These are phyloP conservation scores for Phytophthora capsici DNA, from an alignment of 352 stramenopile species.

Conservation along the genomic window DNA sequence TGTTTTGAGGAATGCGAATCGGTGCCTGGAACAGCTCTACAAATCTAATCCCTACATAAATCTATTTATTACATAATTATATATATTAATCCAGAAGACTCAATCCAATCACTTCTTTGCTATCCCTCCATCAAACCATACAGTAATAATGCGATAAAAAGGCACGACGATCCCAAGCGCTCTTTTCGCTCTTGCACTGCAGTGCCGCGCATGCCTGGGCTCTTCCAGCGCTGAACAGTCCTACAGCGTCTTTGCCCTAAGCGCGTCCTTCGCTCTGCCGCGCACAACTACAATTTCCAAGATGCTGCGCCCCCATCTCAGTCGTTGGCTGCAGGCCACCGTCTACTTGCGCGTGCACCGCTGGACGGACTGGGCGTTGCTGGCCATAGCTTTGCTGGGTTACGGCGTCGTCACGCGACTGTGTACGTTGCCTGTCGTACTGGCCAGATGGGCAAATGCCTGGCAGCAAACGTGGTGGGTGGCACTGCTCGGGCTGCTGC, in stretches of 20 bases:
- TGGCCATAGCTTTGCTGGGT: conserved; percentile 33
- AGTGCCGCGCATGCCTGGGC: conserved; percentile 9
- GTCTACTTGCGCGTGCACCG: conserved; percentile 53
- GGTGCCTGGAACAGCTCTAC: too few species aligned
- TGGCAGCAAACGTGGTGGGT: conserved; percentile 50
- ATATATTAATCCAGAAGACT: not conserved
- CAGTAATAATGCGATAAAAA: conserved; percentile 6
- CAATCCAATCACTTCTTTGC: not conserved
- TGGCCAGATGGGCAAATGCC: conserved; percentile 65
- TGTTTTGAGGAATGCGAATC: too few species aligned
- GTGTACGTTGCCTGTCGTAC: conserved; percentile 30
- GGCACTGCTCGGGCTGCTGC: conserved; percentile 35
- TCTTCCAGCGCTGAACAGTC: conserved; percentile 10
- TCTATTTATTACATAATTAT: not conserved
- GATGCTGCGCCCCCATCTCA: conserved; percentile 24
- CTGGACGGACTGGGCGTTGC: conserved; percentile 54
- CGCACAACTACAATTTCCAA: not conserved
- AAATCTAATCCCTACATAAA: not conserved
- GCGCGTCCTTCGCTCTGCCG: not conserved
- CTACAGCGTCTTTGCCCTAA: conserved; percentile 1
- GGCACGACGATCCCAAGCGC: conserved; percentile 3
- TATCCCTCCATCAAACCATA: not conserved
- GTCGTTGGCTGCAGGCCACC: conserved; percentile 38
- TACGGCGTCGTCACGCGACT: conserved; percentile 45
- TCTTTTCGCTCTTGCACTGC: conserved; percentile 6